These are phyloP conservation scores for Yamadazyma sp. DNA, from an alignment of 805 yeast species.

Conservation along the genomic window DNA sequence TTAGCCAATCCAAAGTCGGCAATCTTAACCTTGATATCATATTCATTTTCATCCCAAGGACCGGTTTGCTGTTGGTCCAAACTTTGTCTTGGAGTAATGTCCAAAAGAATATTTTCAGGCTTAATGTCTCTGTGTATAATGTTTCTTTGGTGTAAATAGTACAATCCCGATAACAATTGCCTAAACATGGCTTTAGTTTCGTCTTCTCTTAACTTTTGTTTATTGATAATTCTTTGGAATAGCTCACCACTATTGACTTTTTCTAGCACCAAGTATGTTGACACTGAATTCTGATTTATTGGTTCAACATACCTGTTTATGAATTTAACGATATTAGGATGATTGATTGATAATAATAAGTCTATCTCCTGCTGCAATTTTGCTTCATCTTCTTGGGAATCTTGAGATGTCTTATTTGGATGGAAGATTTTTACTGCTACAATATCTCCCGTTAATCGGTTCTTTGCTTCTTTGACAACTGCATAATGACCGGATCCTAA, in stretches of 20 bases:
- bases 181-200: conserved; percentile 60
- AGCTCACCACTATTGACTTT: conserved; percentile 74
- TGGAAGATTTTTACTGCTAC: conserved; percentile 77
- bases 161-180: conserved; percentile 42
- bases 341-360: conserved; percentile 61
- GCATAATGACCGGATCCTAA: conserved; percentile 81
- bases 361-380: conserved; percentile 64
- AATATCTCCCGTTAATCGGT: conserved; percentile 53
- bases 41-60: conserved; percentile 61
- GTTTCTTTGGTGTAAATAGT: conserved; percentile 36
- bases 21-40: conserved; percentile 64
- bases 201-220: conserved; percentile 56
- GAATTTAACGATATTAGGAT: conserved; percentile 67
- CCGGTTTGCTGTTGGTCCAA: conserved; percentile 35
- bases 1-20: conserved; percentile 81
- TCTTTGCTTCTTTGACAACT: conserved; percentile 67
- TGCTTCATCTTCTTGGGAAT: conserved; percentile 30
- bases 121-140: conserved; percentile 46
- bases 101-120: conserved; percentile 45
- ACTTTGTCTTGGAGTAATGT: conserved; percentile 43
- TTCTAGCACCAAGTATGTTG: conserved; percentile 66
- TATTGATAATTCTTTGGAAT: conserved; percentile 66
- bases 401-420: conserved; percentile 37
- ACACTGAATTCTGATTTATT: conserved; percentile 46
- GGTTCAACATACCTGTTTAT: conserved; percentile 57